Evolutionary conservation across 805 yeast genomes (phyloP), one percentile per base, ranked within the genome.

Genomic region (Jamesozyma lodderae): DNA sequence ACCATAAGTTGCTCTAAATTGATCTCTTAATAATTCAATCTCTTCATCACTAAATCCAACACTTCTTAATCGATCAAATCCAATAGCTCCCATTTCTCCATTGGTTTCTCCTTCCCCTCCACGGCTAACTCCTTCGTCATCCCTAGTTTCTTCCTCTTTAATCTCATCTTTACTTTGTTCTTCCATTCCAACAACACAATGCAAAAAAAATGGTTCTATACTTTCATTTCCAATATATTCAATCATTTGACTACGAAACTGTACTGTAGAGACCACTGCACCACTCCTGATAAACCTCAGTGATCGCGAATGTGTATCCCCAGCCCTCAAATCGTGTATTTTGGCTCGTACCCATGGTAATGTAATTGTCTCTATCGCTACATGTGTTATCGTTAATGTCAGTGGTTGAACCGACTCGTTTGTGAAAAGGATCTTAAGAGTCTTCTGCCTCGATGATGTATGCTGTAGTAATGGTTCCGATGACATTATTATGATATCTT

Each of bases 11-110:
- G 69, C 68, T 41, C 75, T 71, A 53, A 88, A 87, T 56, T 87
- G 96, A 36, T 72, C 63, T 42, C 96, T 68, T 42, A 88, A 59
- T 40, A 78, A 79, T 31, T 67, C 67, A 20, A 88, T 75, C 48
- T 88, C 96, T 42, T 75, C 81, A 23, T 75, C 83, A 4, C 83
- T 70, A 53, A 88, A 84, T 7, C 96, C 96, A 31, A 87, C 88
- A 23, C 77, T 75, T 14, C 87, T 67, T 37, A 88, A 65, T 30
- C 96, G 63, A 57, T 88, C 96, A 57, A 88, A 85, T 2, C 96
- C 96, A 13, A 79, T 72, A 11, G 85, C 87, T 25, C 75, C 77
- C 41, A 63, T 57, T 32, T 66, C 65, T n/a, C 47, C 51, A 16
- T 45, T 27, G 11, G n/a, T 13, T 15, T 21, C 22, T 10, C 14